Base-by-base conservation (phyloP, 2,329 filamentous ascomycete genomes). In the Colletotrichum sp. region DNA sequence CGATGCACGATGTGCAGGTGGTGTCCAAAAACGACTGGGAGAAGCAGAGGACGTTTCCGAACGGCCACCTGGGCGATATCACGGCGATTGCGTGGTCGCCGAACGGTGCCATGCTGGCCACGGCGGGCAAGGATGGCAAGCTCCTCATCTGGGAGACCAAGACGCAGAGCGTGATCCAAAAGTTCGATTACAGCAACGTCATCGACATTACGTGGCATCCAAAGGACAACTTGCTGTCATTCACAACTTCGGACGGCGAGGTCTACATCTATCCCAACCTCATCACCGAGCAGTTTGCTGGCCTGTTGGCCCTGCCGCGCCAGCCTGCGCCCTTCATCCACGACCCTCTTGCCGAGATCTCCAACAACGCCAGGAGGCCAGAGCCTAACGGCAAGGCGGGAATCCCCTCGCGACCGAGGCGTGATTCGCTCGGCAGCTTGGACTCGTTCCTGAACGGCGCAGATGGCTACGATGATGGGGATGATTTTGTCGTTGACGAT, bases 401-500 rank as follows among this genome's bases (percentile, higher is more conserved):
- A 8, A 71, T 79, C n/a, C 78, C 78, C 2, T 65, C 73, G 8
- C 72, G 63, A 86, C 87, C 88, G 65, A 89, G 94, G 76, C 87
- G 88, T 77, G 92, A 90, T n/a, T 93, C 93, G 0, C 88, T 93
- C 1, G 95, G 96, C 77, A 96, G 95, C 55, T 88, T 98, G 4
- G 95, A 97, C 82, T 95, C 96, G 69, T 92, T 98, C n/a, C 89
- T 98, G 4, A 92, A 90, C 24, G 91, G 92, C 1, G 86, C 86
- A 18, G 82, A 90, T 81, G 86, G 82, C 36, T 81, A 91, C 81
- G 82, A 87, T 78, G 82, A 93, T 86, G 88, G 89, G 30, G 94
- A 95, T 57, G 95, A 95, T 78, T 99, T 99, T 83, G 95, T 99
- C 3, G 93, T 96, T 7, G 97, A 99, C 80, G 97, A 99, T 78